These are phyloP conservation scores for Gossypium herbaceum DNA, from an alignment of 345 rosid genomes.

Conservation along the genomic window DNA sequence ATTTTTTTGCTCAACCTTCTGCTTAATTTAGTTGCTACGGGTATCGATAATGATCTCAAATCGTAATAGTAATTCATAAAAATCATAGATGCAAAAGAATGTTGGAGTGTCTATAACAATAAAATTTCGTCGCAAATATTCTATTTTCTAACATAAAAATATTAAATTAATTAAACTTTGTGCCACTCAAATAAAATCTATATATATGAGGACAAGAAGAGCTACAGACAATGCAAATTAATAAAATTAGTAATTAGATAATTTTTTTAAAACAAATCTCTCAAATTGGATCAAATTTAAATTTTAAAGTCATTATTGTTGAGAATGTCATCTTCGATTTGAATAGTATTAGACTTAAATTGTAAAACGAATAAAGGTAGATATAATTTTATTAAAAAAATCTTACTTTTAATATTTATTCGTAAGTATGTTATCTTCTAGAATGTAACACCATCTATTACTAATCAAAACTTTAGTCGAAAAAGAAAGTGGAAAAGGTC, in stretches of 20 bases:
- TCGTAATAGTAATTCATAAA: no score
- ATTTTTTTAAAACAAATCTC: not conserved
- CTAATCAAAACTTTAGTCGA: no score
- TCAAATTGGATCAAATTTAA: not conserved
- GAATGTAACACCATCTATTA: not conserved
- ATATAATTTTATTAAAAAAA: no score
- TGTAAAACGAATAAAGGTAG: rapidly evolving
- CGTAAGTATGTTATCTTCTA: not conserved
- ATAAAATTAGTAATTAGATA: not conserved
- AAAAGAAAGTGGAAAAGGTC: not conserved
- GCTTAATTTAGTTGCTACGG: no score
- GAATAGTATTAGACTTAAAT: no score
- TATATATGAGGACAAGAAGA: not conserved
- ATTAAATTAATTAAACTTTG: not conserved
- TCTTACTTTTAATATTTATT: not conserved
- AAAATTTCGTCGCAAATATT: no score
- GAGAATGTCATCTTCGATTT: no score
- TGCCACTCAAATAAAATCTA: not conserved
- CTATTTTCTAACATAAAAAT: not conserved
- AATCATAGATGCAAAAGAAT: no score
- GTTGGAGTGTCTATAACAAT: no score
- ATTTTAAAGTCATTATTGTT: no score
- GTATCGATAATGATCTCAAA: no score
- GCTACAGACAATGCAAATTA: not conserved
- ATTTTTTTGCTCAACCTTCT: no score